Percentiles rank a stretch among this genome's conserved stretches.
phyloP scores from a whole-genome alignment of 352 stramenopile species.

The Blastocystis sp. region DNA sequence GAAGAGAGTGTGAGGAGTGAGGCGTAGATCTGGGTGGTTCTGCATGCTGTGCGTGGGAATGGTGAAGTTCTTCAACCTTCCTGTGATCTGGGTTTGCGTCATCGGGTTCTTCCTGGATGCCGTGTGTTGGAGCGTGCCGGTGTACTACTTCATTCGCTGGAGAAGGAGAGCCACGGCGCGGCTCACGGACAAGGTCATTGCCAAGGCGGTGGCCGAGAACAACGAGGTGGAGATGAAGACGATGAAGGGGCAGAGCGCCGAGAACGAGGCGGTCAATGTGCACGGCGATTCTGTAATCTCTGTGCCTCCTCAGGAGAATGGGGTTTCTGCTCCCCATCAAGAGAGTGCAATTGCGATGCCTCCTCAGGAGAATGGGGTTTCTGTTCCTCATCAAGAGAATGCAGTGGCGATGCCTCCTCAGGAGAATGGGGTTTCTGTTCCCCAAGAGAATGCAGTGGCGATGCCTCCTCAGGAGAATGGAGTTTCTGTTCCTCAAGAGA shows the following conservation, averaged over 20 bases:
- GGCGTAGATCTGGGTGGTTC: constrained; percentile 46
- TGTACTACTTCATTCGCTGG: constrained; percentile 65
- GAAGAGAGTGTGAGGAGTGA: not conserved
- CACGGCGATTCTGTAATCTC: too few species aligned
- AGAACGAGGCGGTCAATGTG: not conserved
- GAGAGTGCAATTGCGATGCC: too few species aligned
- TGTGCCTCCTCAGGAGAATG: too few species aligned
- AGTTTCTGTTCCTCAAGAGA: too few species aligned
- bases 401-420: too few species aligned
- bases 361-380: too few species aligned
- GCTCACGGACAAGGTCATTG: not conserved
- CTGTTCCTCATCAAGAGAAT: too few species aligned
- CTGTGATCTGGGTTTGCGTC: not conserved
- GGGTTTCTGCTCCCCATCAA: too few species aligned
- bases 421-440: too few species aligned
- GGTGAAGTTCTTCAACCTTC: not conserved
- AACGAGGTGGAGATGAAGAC: constrained; percentile 42
- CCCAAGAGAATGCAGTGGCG: too few species aligned
- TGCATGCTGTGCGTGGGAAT: not conserved
- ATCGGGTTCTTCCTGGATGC: constrained; percentile 19
- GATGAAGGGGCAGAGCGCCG: constrained; percentile 4
- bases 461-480: too few species aligned
- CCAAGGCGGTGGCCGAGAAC: not conserved
- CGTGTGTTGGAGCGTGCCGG: constrained; percentile 34
- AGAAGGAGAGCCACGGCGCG: not conserved